Percentiles rank a stretch among this genome's conserved stretches.
Conservation (phyloP, 2,329 filamentous ascomycete species). For the Aspergillus jensenii region DNA sequence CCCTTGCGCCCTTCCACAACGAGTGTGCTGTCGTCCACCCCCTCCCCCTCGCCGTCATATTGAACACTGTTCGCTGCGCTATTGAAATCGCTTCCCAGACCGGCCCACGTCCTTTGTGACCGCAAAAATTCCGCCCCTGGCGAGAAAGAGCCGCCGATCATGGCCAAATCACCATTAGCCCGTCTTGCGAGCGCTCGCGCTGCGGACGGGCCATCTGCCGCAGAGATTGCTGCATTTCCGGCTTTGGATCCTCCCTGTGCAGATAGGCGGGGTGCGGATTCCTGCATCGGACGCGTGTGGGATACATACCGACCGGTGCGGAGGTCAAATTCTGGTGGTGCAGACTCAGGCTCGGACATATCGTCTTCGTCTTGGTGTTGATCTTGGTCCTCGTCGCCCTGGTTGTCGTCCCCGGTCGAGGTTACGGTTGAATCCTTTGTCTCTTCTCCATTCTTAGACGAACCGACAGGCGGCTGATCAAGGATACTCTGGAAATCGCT, state of each 20-base stretch:
- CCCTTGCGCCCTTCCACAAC: conserved; percentile 86
- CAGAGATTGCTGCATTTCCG: conserved; percentile 9
- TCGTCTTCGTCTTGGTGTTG: conserved; percentile 48
- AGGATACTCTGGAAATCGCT: conserved; percentile 76
- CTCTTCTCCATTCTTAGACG: conserved; percentile 22
- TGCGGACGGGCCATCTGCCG: conserved; percentile 27
- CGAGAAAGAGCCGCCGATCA: conserved; percentile 82
- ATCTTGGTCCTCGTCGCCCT: too few relatives aligned
- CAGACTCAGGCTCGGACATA: conserved; percentile 68
- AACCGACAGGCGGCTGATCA: conserved; percentile 26
- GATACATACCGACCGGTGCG: conserved; percentile 82
- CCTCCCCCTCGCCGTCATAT: conserved; percentile 55
- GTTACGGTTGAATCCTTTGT: conserved; percentile 26
- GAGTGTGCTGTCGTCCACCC: conserved; percentile 52
- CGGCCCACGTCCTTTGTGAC: conserved; percentile 84
- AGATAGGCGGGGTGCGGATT: conserved; percentile 32
- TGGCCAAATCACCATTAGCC: conserved; percentile 69
- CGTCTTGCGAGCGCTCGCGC: conserved; percentile 61
- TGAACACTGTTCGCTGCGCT: conserved; percentile 39
- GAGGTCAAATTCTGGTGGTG: conserved; percentile 86
- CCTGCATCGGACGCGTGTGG: conserved; percentile 58
- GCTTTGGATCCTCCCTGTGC: conserved; percentile 18
- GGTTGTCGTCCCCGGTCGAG: not conserved
- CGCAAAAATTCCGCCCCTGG: conserved; percentile 86
- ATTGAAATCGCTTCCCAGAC: conserved; percentile 80